Base-by-base conservation (phyloP, 2,329 filamentous ascomycete genomes). In the Dactylellina drechsleri region DNA sequence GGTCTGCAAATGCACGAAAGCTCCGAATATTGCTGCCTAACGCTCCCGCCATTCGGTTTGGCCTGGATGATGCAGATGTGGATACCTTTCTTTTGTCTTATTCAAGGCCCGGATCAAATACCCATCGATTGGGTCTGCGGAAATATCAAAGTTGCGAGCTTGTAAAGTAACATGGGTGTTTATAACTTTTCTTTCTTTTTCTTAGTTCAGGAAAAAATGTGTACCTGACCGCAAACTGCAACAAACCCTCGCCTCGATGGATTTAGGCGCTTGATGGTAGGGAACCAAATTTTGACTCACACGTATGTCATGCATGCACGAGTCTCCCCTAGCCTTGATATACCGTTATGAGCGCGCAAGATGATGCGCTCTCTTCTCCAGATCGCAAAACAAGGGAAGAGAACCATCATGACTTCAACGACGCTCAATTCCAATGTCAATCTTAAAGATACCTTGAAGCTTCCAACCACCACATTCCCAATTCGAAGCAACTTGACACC, bases 381-480 rank as follows among this genome's bases (percentile, higher is more conserved):
- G 16, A 53, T 64, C 36, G 49, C 52, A 61, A 62, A 59, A 13
- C 71, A 58, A 43, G 50, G 71, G 26, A 68, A 64, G 58, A 75
- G 71, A 75, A 53, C 64, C 40, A 75, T 75, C 71, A 75, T 75
- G 71, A 65, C 71, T 58, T 68, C 71, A 18, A 26, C 71, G 40
- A 68, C 71, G 16, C 45, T 75, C 7, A 59, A 54, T 23, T 28
- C 50, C 45, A 68, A 67, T 64, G 64, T 75, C 28, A 75, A 75
- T 43, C 68, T 84, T 81, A 74, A 86, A 79, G 53, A 76, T 45
- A 78, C 77, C n/a, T 54, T 79, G 26, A 89, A 87, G 83, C 86
- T 95, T 79, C 92, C 92, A 73, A 90, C 89, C 80, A 91, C 91
- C 57, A 87, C 85, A 52, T 92, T 94, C 79, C 90, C 90, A 28